Evolutionary conservation across 2,329 filamentous ascomycete genomes (phyloP).

Genomic region (Pseudogymnoascus sp.): DNA sequence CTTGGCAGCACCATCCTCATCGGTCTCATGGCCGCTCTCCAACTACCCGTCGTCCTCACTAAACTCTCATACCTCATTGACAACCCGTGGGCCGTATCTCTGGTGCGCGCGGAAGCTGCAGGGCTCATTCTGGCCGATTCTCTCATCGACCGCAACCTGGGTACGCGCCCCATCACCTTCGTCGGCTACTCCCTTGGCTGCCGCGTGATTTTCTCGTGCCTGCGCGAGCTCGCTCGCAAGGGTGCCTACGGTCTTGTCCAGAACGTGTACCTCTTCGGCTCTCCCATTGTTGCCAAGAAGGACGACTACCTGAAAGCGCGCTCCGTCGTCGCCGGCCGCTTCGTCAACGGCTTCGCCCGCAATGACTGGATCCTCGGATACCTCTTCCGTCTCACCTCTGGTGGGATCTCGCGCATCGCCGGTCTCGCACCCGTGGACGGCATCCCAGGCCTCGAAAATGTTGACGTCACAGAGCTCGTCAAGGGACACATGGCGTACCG

Average conservation of each 20-base stretch:
- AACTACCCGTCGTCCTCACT: conserved; percentile 83
- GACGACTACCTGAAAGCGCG: conserved; percentile 79
- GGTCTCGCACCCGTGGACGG: conserved; percentile 70
- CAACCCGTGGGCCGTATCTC: conserved; percentile 96
- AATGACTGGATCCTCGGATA: conserved; percentile 98
- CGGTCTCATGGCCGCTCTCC: conserved; percentile 83
- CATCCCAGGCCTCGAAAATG: conserved; percentile 77
- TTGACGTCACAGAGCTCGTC: conserved; percentile 78
- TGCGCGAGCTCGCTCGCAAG: conserved; percentile 76
- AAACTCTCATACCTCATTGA: conserved; percentile 96
- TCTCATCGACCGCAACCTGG: conserved; percentile 81
- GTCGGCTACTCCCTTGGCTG: conserved; percentile 92
- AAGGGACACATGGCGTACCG: conserved; percentile 96
- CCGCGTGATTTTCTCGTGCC: conserved; percentile 83
- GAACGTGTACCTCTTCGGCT: conserved; percentile 92
- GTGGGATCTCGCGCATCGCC: conserved; percentile 81
- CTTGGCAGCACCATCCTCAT: conserved; percentile 83
- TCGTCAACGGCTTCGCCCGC: conserved; percentile 86
- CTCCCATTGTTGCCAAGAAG: conserved; percentile 81
- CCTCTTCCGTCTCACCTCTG: conserved; percentile 86
- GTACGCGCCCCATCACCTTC: conserved; percentile 82
- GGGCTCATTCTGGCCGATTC: conserved; percentile 93
- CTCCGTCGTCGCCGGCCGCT: conserved; percentile 82
- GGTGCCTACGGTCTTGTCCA: conserved; percentile 83
- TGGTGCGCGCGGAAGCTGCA: conserved; percentile 79